These are phyloP conservation scores for Piloderma croceum DNA, from an alignment of 768 basidiomycete species.

Conservation along the genomic window DNA sequence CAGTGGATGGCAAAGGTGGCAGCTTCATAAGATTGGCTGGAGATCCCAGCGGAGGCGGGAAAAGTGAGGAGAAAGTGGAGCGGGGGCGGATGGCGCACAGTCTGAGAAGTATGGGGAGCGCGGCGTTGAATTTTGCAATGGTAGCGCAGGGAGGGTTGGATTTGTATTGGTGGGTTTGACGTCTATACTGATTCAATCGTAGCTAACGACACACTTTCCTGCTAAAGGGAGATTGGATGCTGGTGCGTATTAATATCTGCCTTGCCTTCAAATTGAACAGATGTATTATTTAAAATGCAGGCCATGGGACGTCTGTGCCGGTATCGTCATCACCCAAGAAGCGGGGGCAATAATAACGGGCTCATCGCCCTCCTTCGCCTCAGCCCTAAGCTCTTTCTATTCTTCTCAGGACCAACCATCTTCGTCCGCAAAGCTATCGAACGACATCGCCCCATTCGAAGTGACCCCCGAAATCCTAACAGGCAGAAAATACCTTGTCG, in stretches of 20 bases:
- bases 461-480: slow-evolving; percentile 65
- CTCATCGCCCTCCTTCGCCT: slow-evolving; percentile 44
- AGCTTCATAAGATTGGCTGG: slow-evolving; percentile 76
- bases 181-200: too few species aligned
- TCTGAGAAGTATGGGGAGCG: slow-evolving; percentile 77
- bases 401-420: too few species aligned
- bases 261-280: slow-evolving; percentile 1
- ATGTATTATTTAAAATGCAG: slow-evolving; percentile 18
- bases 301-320: slow-evolving; percentile 91
- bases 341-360: slow-evolving; percentile 81
- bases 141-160: slow-evolving; percentile 89
- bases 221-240: slow-evolving; percentile 74
- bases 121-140: slow-evolving; percentile 74
- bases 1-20: too few species aligned
- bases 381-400: slow-evolving; percentile 27
- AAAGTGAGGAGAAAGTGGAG: too few species aligned
- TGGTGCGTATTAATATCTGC: slow-evolving; percentile 35
- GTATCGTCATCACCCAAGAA: slow-evolving; percentile 85
- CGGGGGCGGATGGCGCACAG: slow-evolving; percentile 85
- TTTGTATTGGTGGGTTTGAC: slow-evolving; percentile 68
- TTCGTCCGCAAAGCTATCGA: too few species aligned
- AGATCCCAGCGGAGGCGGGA: slow-evolving; percentile 47
- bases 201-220: too few species aligned
- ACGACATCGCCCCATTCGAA: too few species aligned
- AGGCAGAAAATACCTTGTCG: slow-evolving; percentile 77